Evolutionary conservation across 2,329 filamentous ascomycete species (phyloP), one percentile per base, ranked within the genome.

Genomic region (Ilyonectria destructans): DNA sequence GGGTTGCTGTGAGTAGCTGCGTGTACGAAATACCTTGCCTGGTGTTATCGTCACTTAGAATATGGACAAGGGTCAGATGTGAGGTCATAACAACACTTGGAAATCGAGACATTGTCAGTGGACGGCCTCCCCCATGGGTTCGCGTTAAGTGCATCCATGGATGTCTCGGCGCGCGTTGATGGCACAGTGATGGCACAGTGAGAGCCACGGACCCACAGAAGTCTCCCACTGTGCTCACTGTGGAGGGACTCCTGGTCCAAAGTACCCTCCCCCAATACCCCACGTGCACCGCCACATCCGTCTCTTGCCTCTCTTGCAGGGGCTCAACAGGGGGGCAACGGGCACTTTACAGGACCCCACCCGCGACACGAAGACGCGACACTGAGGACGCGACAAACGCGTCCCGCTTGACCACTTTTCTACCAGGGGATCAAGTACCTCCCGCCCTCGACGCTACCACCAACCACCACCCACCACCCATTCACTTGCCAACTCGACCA

Each of bases 381-480:
- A 19, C 17, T 15, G 13, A 23, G 52, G 19, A 63, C 19, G 10
- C 31, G 31, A 62, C 67, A 45, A 37, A 63, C 67, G 59, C 67
- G 67, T 67, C 45, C 59, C 56, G 19, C 46, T 56, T 63, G 33
- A 45, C 46, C 64, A 64, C 63, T 69, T 69, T 69, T 69, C 26
- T 33, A 62, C 62, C 49, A 52, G 62, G 56, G 46, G 58, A 58
- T 48, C 26, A 43, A 17, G 57, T 33, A 59, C 62, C 31, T 52
- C 45, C 45, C 43, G 12, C 33, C 17, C 33, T 45, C 7, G 31
- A 9, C 31, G 31, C 45, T 33, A 56, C 45, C 35, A 29, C 8
- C 52, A 26, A 2, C 37, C 37, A 37, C 46, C 58, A 57, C 40
- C 10, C 29, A 21, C 31, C 19, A 31, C 26, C 17, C 35, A 19